Conservation (phyloP, 306 rosid genomes). For the Quercus berberidifolia region DNA sequence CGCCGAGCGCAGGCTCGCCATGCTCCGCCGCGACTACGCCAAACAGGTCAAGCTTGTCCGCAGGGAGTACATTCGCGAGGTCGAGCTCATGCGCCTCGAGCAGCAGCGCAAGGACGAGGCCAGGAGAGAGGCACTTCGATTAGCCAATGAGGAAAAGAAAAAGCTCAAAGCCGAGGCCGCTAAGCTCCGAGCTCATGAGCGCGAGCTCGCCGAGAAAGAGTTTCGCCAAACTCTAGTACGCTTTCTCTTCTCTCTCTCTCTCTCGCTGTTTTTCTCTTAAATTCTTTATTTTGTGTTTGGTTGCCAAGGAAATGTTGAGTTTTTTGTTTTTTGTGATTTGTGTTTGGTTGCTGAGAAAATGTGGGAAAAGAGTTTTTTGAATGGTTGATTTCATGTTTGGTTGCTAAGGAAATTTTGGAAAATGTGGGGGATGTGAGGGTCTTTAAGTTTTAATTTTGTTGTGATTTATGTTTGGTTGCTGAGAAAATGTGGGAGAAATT, state of each 20-base stretch:
- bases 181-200: conserved; percentile 42
- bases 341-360: no score
- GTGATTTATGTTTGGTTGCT: neutral
- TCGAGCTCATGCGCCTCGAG: conserved; percentile 45
- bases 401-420: no score
- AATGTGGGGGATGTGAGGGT: no score
- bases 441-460: neutral
- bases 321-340: no score
- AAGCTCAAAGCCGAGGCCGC: conserved; percentile 45
- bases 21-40: conserved; percentile 45
- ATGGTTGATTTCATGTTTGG: no score
- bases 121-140: conserved; percentile 38
- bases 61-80: conserved; percentile 43
- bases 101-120: conserved; percentile 48
- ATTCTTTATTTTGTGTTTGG: no score
- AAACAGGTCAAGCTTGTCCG: conserved; percentile 45
- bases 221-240: conserved; percentile 45
- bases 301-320: no score
- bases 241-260: neutral
- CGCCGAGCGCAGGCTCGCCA: conserved; percentile 40
- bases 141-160: conserved; percentile 47
- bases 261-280: no score
- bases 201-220: conserved; percentile 38
- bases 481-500: neutral
- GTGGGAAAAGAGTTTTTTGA: no score